Evolutionary conservation across 2,329 filamentous ascomycete genomes (phyloP), one percentile per base, ranked within the genome.

Genomic region (Ploettnerulaceae sp.): DNA sequence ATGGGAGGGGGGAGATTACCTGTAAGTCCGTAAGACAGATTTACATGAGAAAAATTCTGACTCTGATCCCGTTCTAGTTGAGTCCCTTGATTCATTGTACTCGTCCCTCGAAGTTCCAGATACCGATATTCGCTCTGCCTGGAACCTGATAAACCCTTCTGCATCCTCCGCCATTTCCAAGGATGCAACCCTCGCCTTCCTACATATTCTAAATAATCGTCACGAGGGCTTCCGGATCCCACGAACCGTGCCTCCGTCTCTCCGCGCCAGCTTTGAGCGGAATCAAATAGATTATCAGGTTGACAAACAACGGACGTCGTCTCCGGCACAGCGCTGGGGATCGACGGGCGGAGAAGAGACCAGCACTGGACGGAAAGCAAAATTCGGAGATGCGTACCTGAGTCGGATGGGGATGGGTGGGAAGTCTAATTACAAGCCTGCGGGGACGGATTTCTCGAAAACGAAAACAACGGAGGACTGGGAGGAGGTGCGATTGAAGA

Each of bases 251-350:
- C 93, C 93, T 0, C 86, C 91, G 1, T 93, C 86, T n/a, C 77
- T 98, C 31, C 83, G 93, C 29, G 76, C 89, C 22, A 91, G 84
- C 49, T 98, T 98, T 62, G 91, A 98, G 70, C 86, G 89, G 64
- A 95, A 94, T 64, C 82, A 95, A 66, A 97, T 98, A 65, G 89
- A 96, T 69, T 98, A 97, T 71, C 88, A 95, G 63, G 66, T 97
- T 50, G 89, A 94, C 66, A 84, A 85, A 61, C 79, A 85, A 53
- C 74, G 76, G 47, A 73, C 75, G 25, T 69, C 73, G n/a, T 71
- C 72, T 2, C 80, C 81, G 2, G 74, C 79, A 29, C 85, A 85
- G 51, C 81, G 84, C 60, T 95, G 89, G 86, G 89, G 86, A 2
- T 77, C 81, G 51, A 81, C 84, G 53, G 79, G 83, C 37, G 86